Evolutionary conservation across 441 rosid species (phyloP), one percentile per base, ranked within the genome.

Genomic region (Gossypium aridum): DNA sequence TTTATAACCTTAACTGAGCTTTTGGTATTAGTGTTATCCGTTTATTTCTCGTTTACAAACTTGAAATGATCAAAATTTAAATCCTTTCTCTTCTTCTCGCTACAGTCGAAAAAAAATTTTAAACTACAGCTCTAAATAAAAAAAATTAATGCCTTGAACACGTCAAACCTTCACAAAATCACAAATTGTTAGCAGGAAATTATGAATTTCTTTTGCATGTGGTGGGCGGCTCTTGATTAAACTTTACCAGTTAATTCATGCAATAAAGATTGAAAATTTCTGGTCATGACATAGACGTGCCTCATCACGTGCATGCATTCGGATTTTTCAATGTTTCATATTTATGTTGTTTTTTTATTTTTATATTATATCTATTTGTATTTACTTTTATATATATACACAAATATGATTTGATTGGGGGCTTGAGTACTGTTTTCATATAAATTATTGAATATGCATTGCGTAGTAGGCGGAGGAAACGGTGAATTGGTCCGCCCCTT

Each of bases 371-470:
- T 54, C 19, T 54, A 62, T 14, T 57, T 22, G 2, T 57, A 5
- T 31, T 10, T 22, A 31, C 60, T 51, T 68, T 4, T 31, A 5
- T 31, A 31, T 31, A 31, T 12, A 47, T 22, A 4, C 26, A 47
- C 45, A 68, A 20, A 2, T 19, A 34, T 25, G 22, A 47, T 20
- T 47, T 19, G 55, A 61, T 69, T 19, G 43, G 39, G 59, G 65
- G 69, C 6, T 61, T 70, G 64, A 51, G 64, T 51, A 3, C 16
- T 68, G 55, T 72, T 57, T 59, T 19, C 31, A 28, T 55, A 47
- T 55, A 43, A 55, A 75, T 43, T 26, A 75, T 75, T 61, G 16
- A 60, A 59, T 16, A 37, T 43, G 55, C 55, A 20, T 20, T 45
- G 16, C 16, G 17, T 55, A 12, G 17, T 14, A 2, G 25, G 60